Evolutionary conservation across 2,329 filamentous ascomycete genomes (phyloP), one percentile per base, ranked within the genome.

Genomic region (Penicillium sumatraense): DNA sequence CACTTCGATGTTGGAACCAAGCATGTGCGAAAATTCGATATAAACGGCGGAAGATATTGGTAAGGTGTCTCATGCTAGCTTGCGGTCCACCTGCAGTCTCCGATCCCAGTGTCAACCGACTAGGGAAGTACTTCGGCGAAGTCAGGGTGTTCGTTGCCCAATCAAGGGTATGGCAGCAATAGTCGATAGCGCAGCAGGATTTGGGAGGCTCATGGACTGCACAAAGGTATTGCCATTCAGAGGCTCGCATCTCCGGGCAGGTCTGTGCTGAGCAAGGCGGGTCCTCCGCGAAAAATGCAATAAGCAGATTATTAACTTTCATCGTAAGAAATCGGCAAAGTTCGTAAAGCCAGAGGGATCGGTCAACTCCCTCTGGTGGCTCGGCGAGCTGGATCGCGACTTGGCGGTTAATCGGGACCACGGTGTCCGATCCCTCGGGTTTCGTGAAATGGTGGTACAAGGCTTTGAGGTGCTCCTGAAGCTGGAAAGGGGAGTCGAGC

Each of bases 151-250:
- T 96, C 54, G 91, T 93, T 2, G 95, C 95, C 91, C 93, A 98
- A 78, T 99, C 31, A 40, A 99, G 87, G 0, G 95, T 99, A 73
- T 99, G 95, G 73, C 93, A 98, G 82, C 93, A 97, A 78, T 99
- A 99, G 77, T 99, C 95, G 70, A 99, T 97, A 49, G 95, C 95
- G 75, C 93, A 97, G 80, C 95, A 99, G 67, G 89, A 90, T 78
- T 98, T 98, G 46, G 95, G 95, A 47, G 92, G 89, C 71, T 98
- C 93, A 73, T 99, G 95, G 3, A 98, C 95, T 48, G 95, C 95
- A 78, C 95, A 99, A 45, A 99, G 86, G 70, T 98, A 99, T 77
- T 99, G 95, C 95, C 95, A 99, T 79, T 99, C 93, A 26, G 90
- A 95, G 2, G 95, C 95, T 70, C 95, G 92, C 95, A 99, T 99